phyloP scores from a whole-genome alignment of 768 basidiomycete species.

The Leucogyrophana mollusca region DNA sequence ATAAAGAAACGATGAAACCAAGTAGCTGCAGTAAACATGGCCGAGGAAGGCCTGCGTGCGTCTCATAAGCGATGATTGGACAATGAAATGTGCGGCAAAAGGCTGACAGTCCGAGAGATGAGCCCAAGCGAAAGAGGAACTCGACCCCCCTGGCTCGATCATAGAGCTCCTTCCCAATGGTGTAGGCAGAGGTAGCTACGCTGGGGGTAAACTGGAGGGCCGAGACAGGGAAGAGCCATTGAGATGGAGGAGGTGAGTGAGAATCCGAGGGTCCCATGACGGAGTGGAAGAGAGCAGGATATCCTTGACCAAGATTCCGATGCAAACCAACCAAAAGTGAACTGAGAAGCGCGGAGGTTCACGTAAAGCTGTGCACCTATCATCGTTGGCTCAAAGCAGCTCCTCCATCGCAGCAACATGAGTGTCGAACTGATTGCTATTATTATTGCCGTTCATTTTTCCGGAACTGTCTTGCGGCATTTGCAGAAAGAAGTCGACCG shows the following conservation, averaged over 20 bases:
- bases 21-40: constrained; percentile 83
- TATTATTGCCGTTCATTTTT: constrained; percentile 9
- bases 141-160: constrained; percentile 82
- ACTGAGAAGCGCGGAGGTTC: background rate
- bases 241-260: constrained; percentile 33
- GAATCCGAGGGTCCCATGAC: constrained; percentile 20
- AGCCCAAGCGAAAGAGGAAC: constrained; percentile 80
- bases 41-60: constrained; percentile 64
- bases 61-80: constrained; percentile 8
- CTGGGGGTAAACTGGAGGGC: constrained; percentile 62
- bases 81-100: constrained; percentile 6
- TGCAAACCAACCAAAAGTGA: constrained; percentile 2
- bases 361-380: constrained; percentile 9
- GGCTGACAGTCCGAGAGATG: constrained; percentile 73
- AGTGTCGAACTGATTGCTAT: constrained; percentile 6
- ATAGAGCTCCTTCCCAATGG: constrained; percentile 67
- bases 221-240: constrained; percentile 73
- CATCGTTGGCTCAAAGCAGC: too few relatives aligned
- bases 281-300: too few relatives aligned
- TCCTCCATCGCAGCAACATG: background rate
- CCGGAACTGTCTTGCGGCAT: too few relatives aligned
- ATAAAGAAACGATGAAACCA: constrained; percentile 94
- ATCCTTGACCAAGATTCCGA: background rate
- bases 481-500: too few relatives aligned
- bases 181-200: constrained; percentile 39